phyloP scores from a whole-genome alignment of 495 filamentous ascomycete genomes.

The Aspergillus nanangensis region DNA sequence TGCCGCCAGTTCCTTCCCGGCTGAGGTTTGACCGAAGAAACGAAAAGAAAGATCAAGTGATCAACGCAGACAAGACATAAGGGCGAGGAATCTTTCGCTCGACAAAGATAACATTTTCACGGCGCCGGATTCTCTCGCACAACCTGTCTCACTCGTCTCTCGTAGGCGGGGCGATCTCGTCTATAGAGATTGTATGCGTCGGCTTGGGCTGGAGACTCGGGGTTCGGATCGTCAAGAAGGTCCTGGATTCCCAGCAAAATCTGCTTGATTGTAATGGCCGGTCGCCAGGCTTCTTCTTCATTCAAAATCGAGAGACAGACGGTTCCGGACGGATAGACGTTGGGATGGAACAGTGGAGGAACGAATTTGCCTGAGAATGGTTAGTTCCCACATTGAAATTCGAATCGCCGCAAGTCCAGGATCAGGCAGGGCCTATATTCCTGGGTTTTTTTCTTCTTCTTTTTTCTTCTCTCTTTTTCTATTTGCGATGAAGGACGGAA shows the following conservation, averaged over 20 bases:
- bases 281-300: constrained; percentile 98
- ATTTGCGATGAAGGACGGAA: no score
- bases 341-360: constrained; percentile 95
- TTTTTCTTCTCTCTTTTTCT: background rate
- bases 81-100: no score
- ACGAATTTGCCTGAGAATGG: constrained; percentile 79
- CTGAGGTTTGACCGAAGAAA: no score
- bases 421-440: no score
- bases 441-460: no score
- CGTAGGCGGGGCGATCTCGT: constrained; percentile 82
- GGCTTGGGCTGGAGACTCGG: constrained; percentile 92
- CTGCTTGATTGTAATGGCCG: constrained; percentile 96
- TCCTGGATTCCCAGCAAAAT: constrained; percentile 95
- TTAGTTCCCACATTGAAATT: background rate
- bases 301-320: constrained; percentile 98
- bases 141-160: constrained; percentile 77
- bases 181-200: constrained; percentile 98
- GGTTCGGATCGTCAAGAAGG: constrained; percentile 92
- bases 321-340: constrained; percentile 97
- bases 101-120: constrained; percentile 19
- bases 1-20: no score
- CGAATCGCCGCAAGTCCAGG: background rate
- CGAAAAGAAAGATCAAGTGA: no score
- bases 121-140: constrained; percentile 82
- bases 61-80: no score